These are phyloP conservation scores for Aureobasidium sp. DNA, from an alignment of 2,329 filamentous ascomycete species.

Conservation along the genomic window DNA sequence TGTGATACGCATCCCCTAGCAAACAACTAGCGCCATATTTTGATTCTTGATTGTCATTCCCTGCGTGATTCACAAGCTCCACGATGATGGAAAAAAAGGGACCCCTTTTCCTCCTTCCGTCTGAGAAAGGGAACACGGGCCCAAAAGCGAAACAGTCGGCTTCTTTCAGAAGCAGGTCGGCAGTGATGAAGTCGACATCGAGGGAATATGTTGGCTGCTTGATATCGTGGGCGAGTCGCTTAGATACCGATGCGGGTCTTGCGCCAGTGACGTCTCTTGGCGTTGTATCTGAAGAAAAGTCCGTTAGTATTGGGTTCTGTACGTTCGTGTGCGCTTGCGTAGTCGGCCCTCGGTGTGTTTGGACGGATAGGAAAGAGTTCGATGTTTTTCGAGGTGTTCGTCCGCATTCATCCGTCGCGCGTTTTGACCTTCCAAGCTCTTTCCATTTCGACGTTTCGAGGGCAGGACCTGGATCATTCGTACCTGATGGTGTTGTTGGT, in stretches of 20 bases:
- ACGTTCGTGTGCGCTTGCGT: background rate
- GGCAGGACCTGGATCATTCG: conserved; percentile 31
- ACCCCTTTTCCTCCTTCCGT: background rate
- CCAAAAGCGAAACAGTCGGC: conserved; percentile 10
- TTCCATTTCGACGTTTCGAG: background rate
- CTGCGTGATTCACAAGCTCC: background rate
- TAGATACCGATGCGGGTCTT: conserved; percentile 99
- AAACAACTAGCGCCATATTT: conserved; percentile 11
- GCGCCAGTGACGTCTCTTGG: conserved; percentile 99
- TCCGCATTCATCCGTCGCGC: background rate
- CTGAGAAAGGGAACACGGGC: conserved; percentile 4
- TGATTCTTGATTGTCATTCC: conserved; percentile 11
- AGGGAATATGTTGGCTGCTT: conserved; percentile 10
- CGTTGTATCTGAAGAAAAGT: conserved; percentile 74
- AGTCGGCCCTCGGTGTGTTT: background rate
- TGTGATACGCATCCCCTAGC: conserved; percentile 13
- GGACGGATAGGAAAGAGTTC: background rate
- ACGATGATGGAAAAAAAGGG: conserved; percentile 9
- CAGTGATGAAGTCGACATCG: conserved; percentile 10
- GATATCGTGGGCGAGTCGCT: conserved; percentile 42
- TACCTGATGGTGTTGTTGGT: conserved; percentile 99
- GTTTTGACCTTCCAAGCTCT: background rate
- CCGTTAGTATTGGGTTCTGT: conserved; percentile 7
- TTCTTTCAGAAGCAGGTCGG: conserved; percentile 9
- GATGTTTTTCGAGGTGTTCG: background rate